These are phyloP conservation scores for Hymenoscyphus occultus DNA, from an alignment of 2,329 filamentous ascomycete species.

Conservation along the genomic window DNA sequence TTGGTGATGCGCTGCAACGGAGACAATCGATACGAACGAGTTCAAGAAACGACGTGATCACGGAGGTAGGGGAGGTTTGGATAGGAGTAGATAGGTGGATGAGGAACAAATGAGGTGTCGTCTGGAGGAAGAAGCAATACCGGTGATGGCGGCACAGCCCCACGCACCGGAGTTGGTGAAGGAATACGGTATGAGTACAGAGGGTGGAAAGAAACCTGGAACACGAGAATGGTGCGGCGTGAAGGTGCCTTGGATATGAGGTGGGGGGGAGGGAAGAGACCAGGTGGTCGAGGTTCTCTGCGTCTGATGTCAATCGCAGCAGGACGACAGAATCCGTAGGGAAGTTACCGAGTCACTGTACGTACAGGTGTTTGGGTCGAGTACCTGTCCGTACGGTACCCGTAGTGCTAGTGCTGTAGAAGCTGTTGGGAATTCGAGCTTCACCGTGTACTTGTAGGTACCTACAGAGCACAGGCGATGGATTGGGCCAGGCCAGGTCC, in stretches of 20 bases:
- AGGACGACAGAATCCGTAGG: too few species aligned
- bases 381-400: too few species aligned
- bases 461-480: background rate
- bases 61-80: background rate
- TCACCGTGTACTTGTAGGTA: background rate
- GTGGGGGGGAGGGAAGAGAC: background rate
- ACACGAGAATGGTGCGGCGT: background rate
- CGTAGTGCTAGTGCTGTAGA: too few species aligned
- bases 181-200: background rate
- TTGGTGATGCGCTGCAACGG: background rate
- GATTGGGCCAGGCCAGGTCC: too few species aligned
- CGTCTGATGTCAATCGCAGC: too few species aligned
- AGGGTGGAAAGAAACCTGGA: background rate
- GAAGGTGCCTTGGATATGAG: background rate
- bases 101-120: background rate
- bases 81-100: constrained; percentile 2
- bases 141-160: constrained; percentile 3
- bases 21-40: background rate
- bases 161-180: background rate
- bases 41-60: background rate
- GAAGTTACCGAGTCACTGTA: too few species aligned
- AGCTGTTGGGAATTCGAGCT: too few species aligned
- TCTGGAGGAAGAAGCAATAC: background rate
- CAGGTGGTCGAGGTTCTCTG: too few species aligned
- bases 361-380: too few species aligned